Evolutionary conservation across 75 land plant species (phyloP), one percentile per base, ranked within the genome.

Genomic region (Adiantum capillusveneris): DNA sequence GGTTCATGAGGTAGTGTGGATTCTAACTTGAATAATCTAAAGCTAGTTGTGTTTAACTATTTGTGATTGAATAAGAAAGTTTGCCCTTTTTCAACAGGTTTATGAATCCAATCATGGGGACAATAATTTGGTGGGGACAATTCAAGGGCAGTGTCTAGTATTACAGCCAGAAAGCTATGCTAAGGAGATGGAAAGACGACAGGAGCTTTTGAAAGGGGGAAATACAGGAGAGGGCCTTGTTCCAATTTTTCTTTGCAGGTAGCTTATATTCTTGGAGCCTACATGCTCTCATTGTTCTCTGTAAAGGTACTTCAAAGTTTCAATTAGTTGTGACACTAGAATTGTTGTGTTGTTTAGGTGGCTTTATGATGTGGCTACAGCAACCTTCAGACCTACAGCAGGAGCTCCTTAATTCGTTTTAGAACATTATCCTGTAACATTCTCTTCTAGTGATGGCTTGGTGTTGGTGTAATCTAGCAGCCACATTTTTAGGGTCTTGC

Each of bases 31-130:
- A n/a, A n/a, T n/a, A n/a, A n/a, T n/a, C n/a, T n/a, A n/a, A n/a
- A n/a, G n/a, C n/a, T n/a, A n/a, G n/a, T n/a, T n/a, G n/a, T n/a
- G n/a, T n/a, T n/a, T n/a, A n/a, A n/a, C n/a, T n/a, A n/a, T n/a
- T n/a, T n/a, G n/a, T n/a, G n/a, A n/a, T n/a, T n/a, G n/a, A n/a
- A n/a, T n/a, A n/a, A n/a, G n/a, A n/a, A n/a, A n/a, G n/a, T n/a
- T n/a, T n/a, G n/a, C n/a, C 37, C 9, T 9, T 5, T 34, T 34
- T 34, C 37, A 25, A 44, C 68, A 87, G 86, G 84, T 87, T 0
- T 87, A 78, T 73, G 84, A 75, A 53, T 87, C 86, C 30, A 76
- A 73, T 70, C 59, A 75, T 61, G 51, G 67, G 25, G 77, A 51
- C 27, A 68, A 65, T 19, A 58, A 80, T 36, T 36, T 65, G 29